phyloP scores from a whole-genome alignment of 2,329 filamentous ascomycete species.

The Apiospora saccharicola region DNA sequence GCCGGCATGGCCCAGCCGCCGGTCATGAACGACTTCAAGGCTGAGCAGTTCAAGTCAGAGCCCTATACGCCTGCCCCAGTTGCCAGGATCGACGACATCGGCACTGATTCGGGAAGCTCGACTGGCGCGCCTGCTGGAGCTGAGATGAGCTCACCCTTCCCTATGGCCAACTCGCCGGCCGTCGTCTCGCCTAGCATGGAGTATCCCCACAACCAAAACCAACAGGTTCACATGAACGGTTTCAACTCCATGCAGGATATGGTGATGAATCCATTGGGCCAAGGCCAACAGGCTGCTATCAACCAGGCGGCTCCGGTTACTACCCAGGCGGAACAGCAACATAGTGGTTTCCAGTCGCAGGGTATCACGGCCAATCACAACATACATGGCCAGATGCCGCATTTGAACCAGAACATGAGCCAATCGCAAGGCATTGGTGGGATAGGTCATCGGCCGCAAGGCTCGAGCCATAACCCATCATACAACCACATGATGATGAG shows the following conservation, averaged over 20 bases:
- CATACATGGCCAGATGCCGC: conserved; percentile 45
- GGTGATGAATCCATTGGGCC: conserved; percentile 58
- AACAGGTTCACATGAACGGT: conserved; percentile 43
- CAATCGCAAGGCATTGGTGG: conserved; percentile 42
- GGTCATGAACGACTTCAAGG: conserved; percentile 56
- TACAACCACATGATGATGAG: conserved; percentile 41
- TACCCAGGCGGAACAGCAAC: conserved; percentile 30
- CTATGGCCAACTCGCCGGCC: conserved; percentile 55
- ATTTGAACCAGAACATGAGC: conserved; percentile 39
- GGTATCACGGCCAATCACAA: conserved; percentile 44
- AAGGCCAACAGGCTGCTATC: conserved; percentile 43
- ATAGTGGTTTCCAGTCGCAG: conserved; percentile 35
- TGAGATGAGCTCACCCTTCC: conserved; percentile 59
- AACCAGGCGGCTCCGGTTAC: conserved; percentile 38
- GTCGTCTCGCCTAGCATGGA: conserved; percentile 62
- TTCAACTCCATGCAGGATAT: conserved; percentile 61
- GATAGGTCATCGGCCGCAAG: conserved; percentile 42
- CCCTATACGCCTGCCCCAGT: conserved; percentile 45
- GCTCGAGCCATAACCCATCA: conserved; percentile 36
- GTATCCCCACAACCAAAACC: conserved; percentile 45
- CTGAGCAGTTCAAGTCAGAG: conserved; percentile 45
- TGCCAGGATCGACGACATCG: conserved; percentile 50
- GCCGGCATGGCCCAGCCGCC: conserved; percentile 65
- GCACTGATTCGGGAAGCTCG: conserved; percentile 47
- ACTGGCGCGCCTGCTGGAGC: conserved; percentile 43